Evolutionary conservation across 495 filamentous ascomycete genomes (phyloP).

Genomic region (Hyaloscypha finlandica): DNA sequence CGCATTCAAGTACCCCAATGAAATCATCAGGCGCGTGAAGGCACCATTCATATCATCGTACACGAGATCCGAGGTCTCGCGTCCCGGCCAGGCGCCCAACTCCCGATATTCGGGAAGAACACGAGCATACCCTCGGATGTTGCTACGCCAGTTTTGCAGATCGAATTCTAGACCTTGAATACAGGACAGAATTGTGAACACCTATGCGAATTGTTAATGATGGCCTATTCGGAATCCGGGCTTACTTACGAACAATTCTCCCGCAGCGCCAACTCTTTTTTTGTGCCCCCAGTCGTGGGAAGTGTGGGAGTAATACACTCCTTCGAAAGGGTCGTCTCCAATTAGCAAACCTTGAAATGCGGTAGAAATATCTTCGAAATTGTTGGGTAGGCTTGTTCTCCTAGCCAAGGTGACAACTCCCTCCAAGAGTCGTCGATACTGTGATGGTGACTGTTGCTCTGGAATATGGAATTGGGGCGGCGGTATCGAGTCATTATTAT

Average conservation of each 20-base stretch:
- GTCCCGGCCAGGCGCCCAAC: slow-evolving; percentile 40
- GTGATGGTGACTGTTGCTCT: not conserved
- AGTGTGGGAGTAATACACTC: not conserved
- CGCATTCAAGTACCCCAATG: slow-evolving; percentile 36
- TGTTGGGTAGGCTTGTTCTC: not conserved
- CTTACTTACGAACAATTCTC: slow-evolving; percentile 45
- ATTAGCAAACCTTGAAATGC: not conserved
- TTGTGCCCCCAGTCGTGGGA: not conserved
- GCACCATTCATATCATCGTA: slow-evolving; percentile 39
- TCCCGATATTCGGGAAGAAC: slow-evolving; percentile 40
- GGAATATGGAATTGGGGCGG: not conserved
- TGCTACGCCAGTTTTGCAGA: slow-evolving; percentile 46
- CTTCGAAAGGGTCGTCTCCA: not conserved
- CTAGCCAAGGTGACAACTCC: not conserved
- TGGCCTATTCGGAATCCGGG: not conserved
- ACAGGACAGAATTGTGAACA: not conserved
- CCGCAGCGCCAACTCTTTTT: slow-evolving; percentile 43
- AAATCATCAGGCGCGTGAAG: slow-evolving; percentile 38
- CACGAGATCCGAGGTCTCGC: slow-evolving; percentile 45
- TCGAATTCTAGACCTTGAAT: slow-evolving; percentile 27
- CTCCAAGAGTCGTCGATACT: not conserved
- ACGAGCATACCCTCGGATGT: slow-evolving; percentile 39
- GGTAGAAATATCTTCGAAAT: not conserved
- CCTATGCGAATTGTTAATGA: not conserved
- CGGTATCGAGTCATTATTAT: not conserved